Conservation (phyloP, 2,329 filamentous ascomycete species). For the Botryotinia calthae region DNA sequence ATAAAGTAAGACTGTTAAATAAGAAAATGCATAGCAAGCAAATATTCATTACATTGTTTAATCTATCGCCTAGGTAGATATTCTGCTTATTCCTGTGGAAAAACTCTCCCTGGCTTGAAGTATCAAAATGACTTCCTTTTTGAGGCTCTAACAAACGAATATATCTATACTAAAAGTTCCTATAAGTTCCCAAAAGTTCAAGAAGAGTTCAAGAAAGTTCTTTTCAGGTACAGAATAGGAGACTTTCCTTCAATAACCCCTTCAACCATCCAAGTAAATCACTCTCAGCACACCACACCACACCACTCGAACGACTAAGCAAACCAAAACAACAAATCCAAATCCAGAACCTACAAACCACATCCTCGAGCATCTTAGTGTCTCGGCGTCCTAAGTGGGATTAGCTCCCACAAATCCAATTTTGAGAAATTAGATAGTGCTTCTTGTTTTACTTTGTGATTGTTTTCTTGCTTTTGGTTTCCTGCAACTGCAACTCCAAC, state of each 20-base stretch:
- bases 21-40: not conserved
- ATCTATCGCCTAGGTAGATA: not conserved
- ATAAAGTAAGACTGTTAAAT: no score
- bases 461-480: not conserved
- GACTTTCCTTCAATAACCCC: not conserved
- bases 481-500: not conserved
- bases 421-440: not conserved
- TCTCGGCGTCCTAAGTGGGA: conserved; percentile 1
- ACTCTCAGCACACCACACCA: not conserved
- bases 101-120: rapidly evolving
- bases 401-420: not conserved
- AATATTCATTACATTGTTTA: not conserved
- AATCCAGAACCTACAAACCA: not conserved
- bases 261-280: not conserved
- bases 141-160: not conserved
- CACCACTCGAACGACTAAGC: conserved; percentile 4
- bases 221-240: rapidly evolving
- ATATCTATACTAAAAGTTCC: not conserved
- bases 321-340: not conserved
- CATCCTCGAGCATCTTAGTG: not conserved
- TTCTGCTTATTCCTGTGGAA: not conserved
- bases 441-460: not conserved
- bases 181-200: not conserved
- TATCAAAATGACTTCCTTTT: not conserved
- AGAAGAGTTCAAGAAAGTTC: not conserved